Evolutionary conservation across 371 early-diverging fungal species (phyloP).

Genomic region (Cokeromyces recurvatus): DNA sequence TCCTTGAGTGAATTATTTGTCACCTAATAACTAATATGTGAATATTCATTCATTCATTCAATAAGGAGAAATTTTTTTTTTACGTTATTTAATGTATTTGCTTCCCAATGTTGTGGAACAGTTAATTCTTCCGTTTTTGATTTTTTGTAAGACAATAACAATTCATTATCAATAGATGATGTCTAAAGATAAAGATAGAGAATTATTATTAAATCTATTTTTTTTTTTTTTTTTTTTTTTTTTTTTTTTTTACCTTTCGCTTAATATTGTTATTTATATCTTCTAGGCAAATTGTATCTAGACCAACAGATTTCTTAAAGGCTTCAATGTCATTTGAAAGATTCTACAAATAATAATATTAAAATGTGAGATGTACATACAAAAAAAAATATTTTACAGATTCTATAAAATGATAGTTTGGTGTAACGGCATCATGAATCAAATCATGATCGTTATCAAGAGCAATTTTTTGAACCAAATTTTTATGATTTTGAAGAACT

Average conservation of each 20-base stretch:
- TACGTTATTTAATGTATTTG: neutral
- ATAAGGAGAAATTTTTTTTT: neutral
- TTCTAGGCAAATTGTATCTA: slow-evolving; percentile 3
- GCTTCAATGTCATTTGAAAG: slow-evolving; percentile 6
- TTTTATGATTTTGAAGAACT: slow-evolving; percentile 57
- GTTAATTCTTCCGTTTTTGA: neutral
- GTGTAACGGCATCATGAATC: too few relatives aligned
- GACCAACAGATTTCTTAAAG: slow-evolving; percentile 11
- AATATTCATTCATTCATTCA: too few relatives aligned
- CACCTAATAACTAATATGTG: too few relatives aligned
- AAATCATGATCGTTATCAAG: slow-evolving; percentile 33
- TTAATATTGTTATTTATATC: slow-evolving; percentile 1
- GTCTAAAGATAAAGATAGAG: too few relatives aligned
- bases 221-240: too few relatives aligned
- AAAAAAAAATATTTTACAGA: neutral
- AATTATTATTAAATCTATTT: too few relatives aligned
- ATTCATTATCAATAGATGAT: too few relatives aligned
- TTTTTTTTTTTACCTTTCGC: slow-evolving; percentile 8
- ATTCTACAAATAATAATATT: slow-evolving; percentile 4
- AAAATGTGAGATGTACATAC: neutral
- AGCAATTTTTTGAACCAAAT: slow-evolving; percentile 56
- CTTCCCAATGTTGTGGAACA: slow-evolving; percentile 9
- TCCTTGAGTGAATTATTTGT: slow-evolving; percentile 49
- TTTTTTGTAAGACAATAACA: neutral
- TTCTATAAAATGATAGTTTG: too few relatives aligned